Base-by-base conservation (phyloP, 2,329 filamentous ascomycete species). In the Stagonosporopsis tanaceti region DNA sequence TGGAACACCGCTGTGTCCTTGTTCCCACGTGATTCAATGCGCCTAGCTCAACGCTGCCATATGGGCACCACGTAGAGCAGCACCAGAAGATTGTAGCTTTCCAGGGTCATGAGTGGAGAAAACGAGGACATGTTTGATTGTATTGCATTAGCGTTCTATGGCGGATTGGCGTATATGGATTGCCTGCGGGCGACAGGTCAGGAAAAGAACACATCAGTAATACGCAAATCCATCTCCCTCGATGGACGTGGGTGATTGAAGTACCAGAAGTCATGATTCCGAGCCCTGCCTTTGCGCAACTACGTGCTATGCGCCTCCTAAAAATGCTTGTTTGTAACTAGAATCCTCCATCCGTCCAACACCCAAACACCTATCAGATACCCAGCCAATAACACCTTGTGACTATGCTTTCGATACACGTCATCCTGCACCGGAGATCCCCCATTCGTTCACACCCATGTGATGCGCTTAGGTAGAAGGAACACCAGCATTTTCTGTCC, bases 401-500 rank as follows among this genome's bases (percentile, higher is more conserved):
- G 6, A 20, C 15, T 34, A 34, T 48, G 37, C 53, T 37, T 17
- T 3, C 1, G 11, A 25, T 42, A 34, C 12, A 22, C n/a, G 15
- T 30, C 40, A 47, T 17, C 15, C 28, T 25, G 6, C 24, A 25
- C 44, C 15, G 32, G n/a, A 12, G 24, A 14, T n/a, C 15, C 24
- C 45, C 9, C 25, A 17, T 6, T 20, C 2, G 4, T 1, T 57
- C 22, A 55, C 27, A 15, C 11, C 17, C 37, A 5, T 39, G 17
- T 15, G 8, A 44, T 28, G 25, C 34, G 9, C 27, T n/a, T 47
- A 59, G 8, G 60, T 44, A 44, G 47, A 37, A 24, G 45, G 32
- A 14, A 50, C 55, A 6, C 45, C 60, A 3, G 42, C 47, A 48
- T 72, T 73, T 47, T 75, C 69, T 14, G 42, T 52, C 4, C 65